Conservation (phyloP, 108 stramenopile genomes). For the Mediolabrus comicus region DNA sequence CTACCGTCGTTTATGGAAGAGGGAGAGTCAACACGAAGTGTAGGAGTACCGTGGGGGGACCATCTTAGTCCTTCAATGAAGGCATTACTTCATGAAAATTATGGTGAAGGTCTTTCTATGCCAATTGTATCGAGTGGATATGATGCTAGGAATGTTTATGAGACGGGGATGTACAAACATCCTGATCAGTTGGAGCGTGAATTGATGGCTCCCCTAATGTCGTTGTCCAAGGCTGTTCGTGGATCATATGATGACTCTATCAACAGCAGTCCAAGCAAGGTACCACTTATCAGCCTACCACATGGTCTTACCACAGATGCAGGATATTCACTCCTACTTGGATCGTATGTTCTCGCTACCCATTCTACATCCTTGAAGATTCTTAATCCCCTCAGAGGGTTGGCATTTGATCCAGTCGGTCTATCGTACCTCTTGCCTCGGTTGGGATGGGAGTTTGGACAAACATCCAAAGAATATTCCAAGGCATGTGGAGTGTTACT, state of each 20-base stretch:
- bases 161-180: slow-evolving; percentile 25
- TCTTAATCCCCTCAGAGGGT: slow-evolving; percentile 69
- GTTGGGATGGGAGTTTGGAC: slow-evolving; percentile 69
- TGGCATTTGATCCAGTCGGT: slow-evolving; percentile 81
- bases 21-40: slow-evolving; percentile 3
- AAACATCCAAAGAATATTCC: slow-evolving; percentile 50
- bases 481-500: slow-evolving; percentile 59
- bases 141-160: slow-evolving; percentile 54
- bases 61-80: slow-evolving; percentile 10
- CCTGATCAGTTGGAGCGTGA: slow-evolving; percentile 19
- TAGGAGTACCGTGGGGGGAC: slow-evolving; percentile 7
- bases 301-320: slow-evolving; percentile 75
- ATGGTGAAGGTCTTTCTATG: slow-evolving; percentile 26
- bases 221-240: slow-evolving; percentile 58
- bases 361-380: slow-evolving; percentile 61
- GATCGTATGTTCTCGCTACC: slow-evolving; percentile 76
- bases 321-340: slow-evolving; percentile 66
- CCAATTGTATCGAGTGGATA: slow-evolving; percentile 76
- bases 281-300: slow-evolving; percentile 70
- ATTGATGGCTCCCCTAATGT: slow-evolving; percentile 48
- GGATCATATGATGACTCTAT: slow-evolving; percentile 39
- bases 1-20: slow-evolving; percentile 39
- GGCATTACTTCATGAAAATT: slow-evolving; percentile 19
- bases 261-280: slow-evolving; percentile 32
- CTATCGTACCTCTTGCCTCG: slow-evolving; percentile 74